These are phyloP conservation scores for Schizonepeta tenuifolia DNA, from an alignment of 257 asterid genomes.

Conservation along the genomic window DNA sequence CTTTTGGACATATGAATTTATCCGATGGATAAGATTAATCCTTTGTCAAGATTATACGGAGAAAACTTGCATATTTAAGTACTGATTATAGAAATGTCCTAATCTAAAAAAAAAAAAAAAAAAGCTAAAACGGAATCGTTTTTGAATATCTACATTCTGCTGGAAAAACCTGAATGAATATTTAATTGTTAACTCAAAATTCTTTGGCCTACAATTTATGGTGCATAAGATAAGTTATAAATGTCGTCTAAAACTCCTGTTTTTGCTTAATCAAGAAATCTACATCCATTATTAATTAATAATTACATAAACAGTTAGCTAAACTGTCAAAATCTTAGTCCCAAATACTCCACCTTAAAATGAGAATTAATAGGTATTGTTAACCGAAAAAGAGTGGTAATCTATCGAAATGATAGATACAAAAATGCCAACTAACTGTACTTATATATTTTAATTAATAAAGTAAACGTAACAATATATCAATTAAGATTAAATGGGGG, in stretches of 20 bases:
- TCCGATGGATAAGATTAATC: background rate
- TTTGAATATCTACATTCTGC: slow-evolving; percentile 25
- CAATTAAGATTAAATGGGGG: slow-evolving; percentile 37
- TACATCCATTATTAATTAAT: slow-evolving; percentile 20
- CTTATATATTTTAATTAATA: slow-evolving; percentile 31
- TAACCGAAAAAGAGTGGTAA: slow-evolving; percentile 59
- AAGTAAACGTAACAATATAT: slow-evolving; percentile 30
- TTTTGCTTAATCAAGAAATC: slow-evolving; percentile 15
- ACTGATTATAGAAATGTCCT: background rate
- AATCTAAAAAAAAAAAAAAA: slow-evolving; percentile 17
- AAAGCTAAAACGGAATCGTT: slow-evolving; percentile 8
- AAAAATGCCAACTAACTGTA: slow-evolving; percentile 64
- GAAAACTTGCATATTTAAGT: background rate
- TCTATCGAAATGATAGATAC: slow-evolving; percentile 49
- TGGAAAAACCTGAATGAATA: background rate
- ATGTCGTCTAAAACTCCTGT: background rate
- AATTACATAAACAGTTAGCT: slow-evolving; percentile 47
- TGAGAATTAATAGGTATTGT: slow-evolving; percentile 38
- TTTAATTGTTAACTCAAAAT: slow-evolving; percentile 33
- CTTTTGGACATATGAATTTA: background rate
- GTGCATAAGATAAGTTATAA: background rate
- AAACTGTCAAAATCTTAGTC: slow-evolving; percentile 50
- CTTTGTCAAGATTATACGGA: background rate
- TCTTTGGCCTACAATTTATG: slow-evolving; percentile 3
- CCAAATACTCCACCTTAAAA: slow-evolving; percentile 56